A percentile compares a stretch with the other conserved stretches of the same genome.
Evolutionary conservation across 2,329 filamentous ascomycete species (phyloP).

Genomic region (Fusarium sublunatum): DNA sequence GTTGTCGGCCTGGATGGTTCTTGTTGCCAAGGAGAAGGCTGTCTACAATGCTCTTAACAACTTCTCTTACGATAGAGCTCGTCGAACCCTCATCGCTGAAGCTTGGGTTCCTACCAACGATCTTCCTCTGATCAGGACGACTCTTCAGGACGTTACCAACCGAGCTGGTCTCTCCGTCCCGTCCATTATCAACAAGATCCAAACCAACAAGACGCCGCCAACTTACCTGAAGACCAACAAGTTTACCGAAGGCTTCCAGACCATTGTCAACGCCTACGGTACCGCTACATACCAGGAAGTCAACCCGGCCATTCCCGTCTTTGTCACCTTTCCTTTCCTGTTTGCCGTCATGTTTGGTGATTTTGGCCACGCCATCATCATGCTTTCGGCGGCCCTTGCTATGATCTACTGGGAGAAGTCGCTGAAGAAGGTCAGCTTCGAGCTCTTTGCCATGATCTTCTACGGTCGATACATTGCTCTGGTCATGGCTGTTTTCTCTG

Average conservation of each 20-base stretch:
- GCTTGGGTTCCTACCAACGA: slow-evolving; percentile 97
- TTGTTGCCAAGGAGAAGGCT: slow-evolving; percentile 98
- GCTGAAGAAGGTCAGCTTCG: slow-evolving; percentile 90
- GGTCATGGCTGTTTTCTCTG: slow-evolving; percentile 96
- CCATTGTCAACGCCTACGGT: slow-evolving; percentile 98
- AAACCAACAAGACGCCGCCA: slow-evolving; percentile 95
- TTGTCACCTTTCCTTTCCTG: slow-evolving; percentile 98
- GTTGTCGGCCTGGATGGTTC: slow-evolving; percentile 95
- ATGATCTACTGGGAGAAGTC: slow-evolving; percentile 99
- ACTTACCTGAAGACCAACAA: slow-evolving; percentile 99
- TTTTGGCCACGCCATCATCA: slow-evolving; percentile 91
- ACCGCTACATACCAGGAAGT: slow-evolving; percentile 97
- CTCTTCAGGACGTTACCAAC: slow-evolving; percentile 95
- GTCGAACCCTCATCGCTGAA: slow-evolving; percentile 96
- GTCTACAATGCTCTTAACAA: slow-evolving; percentile 95
- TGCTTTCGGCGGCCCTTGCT: slow-evolving; percentile 82
- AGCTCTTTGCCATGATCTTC: slow-evolving; percentile 98
- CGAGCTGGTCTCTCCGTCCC: slow-evolving; percentile 95
- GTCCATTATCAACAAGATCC: slow-evolving; percentile 98
- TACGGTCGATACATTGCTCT: slow-evolving; percentile 98
- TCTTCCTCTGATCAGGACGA: slow-evolving; percentile 87
- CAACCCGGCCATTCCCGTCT: slow-evolving; percentile 93
- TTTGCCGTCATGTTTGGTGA: slow-evolving; percentile 99
- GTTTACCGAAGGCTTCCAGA: slow-evolving; percentile 98
- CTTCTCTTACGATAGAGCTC: slow-evolving; percentile 95